Conservation (phyloP, 768 basidiomycete species). For the Tricholoma sp. region DNA sequence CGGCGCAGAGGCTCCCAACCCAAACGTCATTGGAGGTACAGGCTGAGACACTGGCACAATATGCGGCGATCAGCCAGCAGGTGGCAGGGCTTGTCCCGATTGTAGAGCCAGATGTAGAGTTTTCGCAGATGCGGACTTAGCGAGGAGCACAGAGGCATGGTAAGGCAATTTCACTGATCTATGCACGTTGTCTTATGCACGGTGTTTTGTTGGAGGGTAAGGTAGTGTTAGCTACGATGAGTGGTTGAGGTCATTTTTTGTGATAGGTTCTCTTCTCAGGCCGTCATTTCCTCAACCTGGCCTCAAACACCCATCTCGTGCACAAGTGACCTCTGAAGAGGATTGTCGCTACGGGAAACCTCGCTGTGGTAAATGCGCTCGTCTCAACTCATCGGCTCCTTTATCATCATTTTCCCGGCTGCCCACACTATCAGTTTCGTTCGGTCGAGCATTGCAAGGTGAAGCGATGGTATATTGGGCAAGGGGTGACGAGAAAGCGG, state of each 20-base stretch:
- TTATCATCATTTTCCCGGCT: constrained; percentile 33
- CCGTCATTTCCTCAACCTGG: constrained; percentile 50
- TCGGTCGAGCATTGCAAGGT: constrained; percentile 45
- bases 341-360: constrained; percentile 33
- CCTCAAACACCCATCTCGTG: constrained; percentile 34
- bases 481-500: constrained; percentile 36
- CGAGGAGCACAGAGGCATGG: constrained; percentile 41
- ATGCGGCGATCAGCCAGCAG: constrained; percentile 46
- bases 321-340: constrained; percentile 30
- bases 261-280: constrained; percentile 43
- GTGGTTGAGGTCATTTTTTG: neutral
- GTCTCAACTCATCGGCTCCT: constrained; percentile 27
- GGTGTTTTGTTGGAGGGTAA: constrained; percentile 46
- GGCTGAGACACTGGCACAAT: constrained; percentile 43
- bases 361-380: constrained; percentile 35
- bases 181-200: constrained; percentile 38
- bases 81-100: constrained; percentile 49
- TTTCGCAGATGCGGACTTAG: constrained; percentile 42
- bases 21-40: constrained; percentile 38
- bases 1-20: constrained; percentile 30
- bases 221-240: constrained; percentile 2
- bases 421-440: constrained; percentile 45
- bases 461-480: constrained; percentile 44
- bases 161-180: constrained; percentile 40
- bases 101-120: constrained; percentile 49